Evolutionary conservation across 2,329 filamentous ascomycete species (phyloP).

Genomic region (Xylaria sp.): DNA sequence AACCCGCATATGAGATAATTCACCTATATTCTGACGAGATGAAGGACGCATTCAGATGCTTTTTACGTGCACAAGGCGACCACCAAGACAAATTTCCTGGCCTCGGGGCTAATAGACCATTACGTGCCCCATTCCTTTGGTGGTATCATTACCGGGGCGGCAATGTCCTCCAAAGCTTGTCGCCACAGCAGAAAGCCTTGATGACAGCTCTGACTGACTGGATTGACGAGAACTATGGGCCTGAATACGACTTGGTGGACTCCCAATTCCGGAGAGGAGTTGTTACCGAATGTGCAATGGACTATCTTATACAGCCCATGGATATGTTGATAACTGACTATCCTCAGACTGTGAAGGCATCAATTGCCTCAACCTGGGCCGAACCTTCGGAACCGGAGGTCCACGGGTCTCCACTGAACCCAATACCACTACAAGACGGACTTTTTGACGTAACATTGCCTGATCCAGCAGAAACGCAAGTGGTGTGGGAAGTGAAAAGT

Average conservation of each 20-base stretch:
- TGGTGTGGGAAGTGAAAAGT: no score
- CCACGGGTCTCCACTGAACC: no score
- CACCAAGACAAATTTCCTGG: slow-evolving; percentile 4
- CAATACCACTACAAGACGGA: no score
- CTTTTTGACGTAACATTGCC: no score
- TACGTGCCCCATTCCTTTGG: slow-evolving; percentile 8
- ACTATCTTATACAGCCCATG: slow-evolving; percentile 2
- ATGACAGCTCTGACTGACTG: slow-evolving; percentile 6
- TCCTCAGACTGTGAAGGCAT: not conserved
- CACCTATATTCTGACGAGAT: no score
- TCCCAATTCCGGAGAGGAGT: not conserved
- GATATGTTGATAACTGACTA: slow-evolving; percentile 4
- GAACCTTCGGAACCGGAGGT: no score
- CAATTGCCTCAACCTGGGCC: not conserved
- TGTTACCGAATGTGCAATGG: not conserved
- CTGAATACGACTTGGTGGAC: not conserved
- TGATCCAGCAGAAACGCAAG: no score
- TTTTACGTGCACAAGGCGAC: not conserved
- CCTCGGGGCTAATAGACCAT: not conserved
- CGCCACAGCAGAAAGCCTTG: not conserved
- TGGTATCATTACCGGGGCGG: slow-evolving; percentile 15
- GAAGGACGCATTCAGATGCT: no score
- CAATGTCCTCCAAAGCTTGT: not conserved
- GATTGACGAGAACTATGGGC: slow-evolving; percentile 14
- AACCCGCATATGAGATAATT: no score